phyloP scores from a whole-genome alignment of 306 rosid genomes.

The Ammopiptanthus mongolicus region DNA sequence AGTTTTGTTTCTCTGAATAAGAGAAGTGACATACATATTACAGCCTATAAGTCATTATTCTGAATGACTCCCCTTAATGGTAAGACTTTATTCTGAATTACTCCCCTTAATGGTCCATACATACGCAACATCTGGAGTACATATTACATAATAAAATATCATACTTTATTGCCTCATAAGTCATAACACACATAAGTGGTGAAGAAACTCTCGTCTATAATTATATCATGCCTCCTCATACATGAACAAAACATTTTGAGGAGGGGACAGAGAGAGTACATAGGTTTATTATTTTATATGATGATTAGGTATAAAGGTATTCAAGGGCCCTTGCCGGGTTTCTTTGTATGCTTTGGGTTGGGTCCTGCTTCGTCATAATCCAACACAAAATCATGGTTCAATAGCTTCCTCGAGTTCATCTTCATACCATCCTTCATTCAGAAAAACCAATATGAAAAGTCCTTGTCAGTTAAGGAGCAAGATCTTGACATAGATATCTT shows the following conservation, averaged over 20 bases:
- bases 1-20: not conserved
- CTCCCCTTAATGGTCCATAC: slow-evolving; percentile 3
- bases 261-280: not conserved
- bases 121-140: slow-evolving; percentile 10
- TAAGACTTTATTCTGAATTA: slow-evolving; percentile 24
- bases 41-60: slow-evolving; percentile 18
- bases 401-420: slow-evolving; percentile 52
- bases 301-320: not conserved
- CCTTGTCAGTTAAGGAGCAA: slow-evolving; percentile 1
- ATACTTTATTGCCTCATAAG: slow-evolving; percentile 21
- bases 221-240: slow-evolving; percentile 30
- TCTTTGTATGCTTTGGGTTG: slow-evolving; percentile 52
- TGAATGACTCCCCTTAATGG: not conserved
- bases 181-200: slow-evolving; percentile 19
- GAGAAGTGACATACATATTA: not conserved
- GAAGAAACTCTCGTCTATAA: slow-evolving; percentile 34
- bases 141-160: slow-evolving; percentile 16
- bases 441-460: slow-evolving; percentile 1
- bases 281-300: not conserved
- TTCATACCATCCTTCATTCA: slow-evolving; percentile 38
- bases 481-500: not conserved
- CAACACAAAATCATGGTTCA: slow-evolving; percentile 30
- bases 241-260: slow-evolving; percentile 37
- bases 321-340: slow-evolving; percentile 62
- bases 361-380: slow-evolving; percentile 71